A percentile compares a stretch with the other conserved stretches of the same genome.
phyloP scores from a whole-genome alignment of 2,329 filamentous ascomycete species.

The Mollisia scopiformis region DNA sequence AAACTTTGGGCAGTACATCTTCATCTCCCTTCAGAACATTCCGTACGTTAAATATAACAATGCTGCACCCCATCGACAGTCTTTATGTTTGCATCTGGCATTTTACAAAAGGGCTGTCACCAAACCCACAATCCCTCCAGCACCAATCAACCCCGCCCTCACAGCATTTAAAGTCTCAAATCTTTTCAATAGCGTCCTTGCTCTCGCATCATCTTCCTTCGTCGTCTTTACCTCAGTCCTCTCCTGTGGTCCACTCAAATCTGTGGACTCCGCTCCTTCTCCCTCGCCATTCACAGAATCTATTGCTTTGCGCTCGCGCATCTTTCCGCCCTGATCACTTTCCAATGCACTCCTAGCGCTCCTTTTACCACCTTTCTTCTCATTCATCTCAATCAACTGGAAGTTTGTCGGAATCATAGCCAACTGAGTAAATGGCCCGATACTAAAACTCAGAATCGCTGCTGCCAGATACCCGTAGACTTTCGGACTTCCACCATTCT shows the following conservation, averaged over 20 bases:
- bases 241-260: slow-evolving; percentile 9
- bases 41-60: too few species aligned
- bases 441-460: not conserved
- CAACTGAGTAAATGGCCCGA: slow-evolving; percentile 1
- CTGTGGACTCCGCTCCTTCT: not conserved
- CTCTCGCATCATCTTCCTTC: not conserved
- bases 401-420: slow-evolving; percentile 10
- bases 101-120: not conserved
- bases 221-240: not conserved
- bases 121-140: slow-evolving; percentile 1
- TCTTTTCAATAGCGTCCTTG: not conserved
- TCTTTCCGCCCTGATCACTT: too few species aligned
- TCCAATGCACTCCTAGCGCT: not conserved
- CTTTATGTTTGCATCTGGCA: too few species aligned
- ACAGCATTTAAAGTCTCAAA: slow-evolving; percentile 3
- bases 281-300: slow-evolving; percentile 1
- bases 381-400: slow-evolving; percentile 6
- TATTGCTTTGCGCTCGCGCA: not conserved
- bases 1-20: too few species aligned
- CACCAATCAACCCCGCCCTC: slow-evolving; percentile 9
- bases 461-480: slow-evolving; percentile 1
- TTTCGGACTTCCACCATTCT: not conserved
- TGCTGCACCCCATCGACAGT: too few species aligned
- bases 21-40: too few species aligned
- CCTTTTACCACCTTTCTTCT: slow-evolving; percentile 1